Evolutionary conservation across 2,329 filamentous ascomycete genomes (phyloP).

Genomic region (Raffaelea albimanens): DNA sequence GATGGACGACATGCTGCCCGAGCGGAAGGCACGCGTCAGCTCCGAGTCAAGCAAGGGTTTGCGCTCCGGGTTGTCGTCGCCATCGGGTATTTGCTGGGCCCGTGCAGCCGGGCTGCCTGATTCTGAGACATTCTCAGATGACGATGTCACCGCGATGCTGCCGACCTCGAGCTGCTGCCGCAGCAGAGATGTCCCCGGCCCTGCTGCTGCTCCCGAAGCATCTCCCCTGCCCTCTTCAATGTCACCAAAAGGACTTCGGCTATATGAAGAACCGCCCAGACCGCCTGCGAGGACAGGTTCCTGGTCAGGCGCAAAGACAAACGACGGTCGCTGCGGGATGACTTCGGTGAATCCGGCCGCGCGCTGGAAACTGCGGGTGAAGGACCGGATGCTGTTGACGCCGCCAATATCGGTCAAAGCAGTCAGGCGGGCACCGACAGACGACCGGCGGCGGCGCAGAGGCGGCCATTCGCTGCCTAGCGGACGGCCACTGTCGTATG

Average conservation of each 20-base stretch:
- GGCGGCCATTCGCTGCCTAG: constrained; percentile 7
- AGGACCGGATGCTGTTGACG: constrained; percentile 89
- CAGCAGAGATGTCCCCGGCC: constrained; percentile 17
- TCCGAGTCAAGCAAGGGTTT: constrained; percentile 33
- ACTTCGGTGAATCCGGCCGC: constrained; percentile 84
- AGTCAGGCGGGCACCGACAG: constrained; percentile 46
- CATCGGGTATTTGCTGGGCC: constrained; percentile 14
- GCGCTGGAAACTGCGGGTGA: constrained; percentile 84
- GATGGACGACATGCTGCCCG: constrained; percentile 34
- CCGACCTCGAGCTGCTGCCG: constrained; percentile 40
- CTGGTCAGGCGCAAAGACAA: constrained; percentile 55
- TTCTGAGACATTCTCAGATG: constrained; percentile 8
- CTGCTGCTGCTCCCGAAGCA: too few relatives aligned
- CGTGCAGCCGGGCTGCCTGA: constrained; percentile 18
- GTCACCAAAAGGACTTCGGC: constrained; percentile 29
- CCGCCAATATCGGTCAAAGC: constrained; percentile 67
- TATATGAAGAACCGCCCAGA: constrained; percentile 15
- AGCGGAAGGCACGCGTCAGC: constrained; percentile 23
- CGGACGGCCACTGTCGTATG: constrained; percentile 2
- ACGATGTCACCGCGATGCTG: constrained; percentile 7
- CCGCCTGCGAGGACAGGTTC: constrained; percentile 24
- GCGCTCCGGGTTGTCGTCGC: constrained; percentile 24
- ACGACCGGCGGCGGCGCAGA: constrained; percentile 19
- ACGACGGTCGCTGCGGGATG: constrained; percentile 67
- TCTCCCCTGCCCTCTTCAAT: constrained; percentile 25